Percentiles rank a stretch among this genome's conserved stretches.
Conservation (phyloP, 2,329 filamentous ascomycete species). For the Chaetomium strumarium region DNA sequence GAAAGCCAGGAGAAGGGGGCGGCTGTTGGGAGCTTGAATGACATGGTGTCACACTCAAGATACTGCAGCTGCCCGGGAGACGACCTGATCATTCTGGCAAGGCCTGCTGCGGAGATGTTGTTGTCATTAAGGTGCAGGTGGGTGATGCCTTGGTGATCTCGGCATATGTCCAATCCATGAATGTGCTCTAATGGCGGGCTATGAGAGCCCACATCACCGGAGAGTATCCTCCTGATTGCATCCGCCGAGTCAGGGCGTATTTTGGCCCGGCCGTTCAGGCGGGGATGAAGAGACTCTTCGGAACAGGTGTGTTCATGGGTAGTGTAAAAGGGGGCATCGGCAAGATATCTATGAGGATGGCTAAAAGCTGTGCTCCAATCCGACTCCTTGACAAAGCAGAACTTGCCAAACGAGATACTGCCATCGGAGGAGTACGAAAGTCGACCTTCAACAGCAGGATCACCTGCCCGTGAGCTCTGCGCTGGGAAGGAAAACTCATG, state of each 20-base stretch:
- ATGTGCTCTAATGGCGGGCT: slow-evolving; percentile 16
- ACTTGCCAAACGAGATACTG: slow-evolving; percentile 35
- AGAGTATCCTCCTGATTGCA: slow-evolving; percentile 28
- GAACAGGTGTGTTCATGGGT: slow-evolving; percentile 19
- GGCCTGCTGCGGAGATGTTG: slow-evolving; percentile 37
- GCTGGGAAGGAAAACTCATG: slow-evolving; percentile 22
- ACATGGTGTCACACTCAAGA: slow-evolving; percentile 45
- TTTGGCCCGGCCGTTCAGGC: slow-evolving; percentile 32
- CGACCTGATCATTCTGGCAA: slow-evolving; percentile 39
- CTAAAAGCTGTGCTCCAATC: slow-evolving; percentile 38
- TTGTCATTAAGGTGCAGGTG: slow-evolving; percentile 51
- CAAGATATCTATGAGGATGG: slow-evolving; percentile 43
- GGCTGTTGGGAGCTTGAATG: slow-evolving; percentile 24
- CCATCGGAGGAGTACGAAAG: slow-evolving; percentile 30
- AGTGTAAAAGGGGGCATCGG: slow-evolving; percentile 42
- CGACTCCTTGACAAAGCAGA: slow-evolving; percentile 44
- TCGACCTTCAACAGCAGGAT: slow-evolving; percentile 43
- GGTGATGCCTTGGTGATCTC: slow-evolving; percentile 37
- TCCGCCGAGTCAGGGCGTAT: slow-evolving; percentile 32
- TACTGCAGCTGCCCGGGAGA: slow-evolving; percentile 45
- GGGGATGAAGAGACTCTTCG: slow-evolving; percentile 25
- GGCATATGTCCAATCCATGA: slow-evolving; percentile 24
- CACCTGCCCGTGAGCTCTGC: slow-evolving; percentile 23
- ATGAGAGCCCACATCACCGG: slow-evolving; percentile 20
- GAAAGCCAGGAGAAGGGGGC: slow-evolving; percentile 26